Percentiles rank a stretch among this genome's conserved stretches.
Conservation (phyloP, 2,329 filamentous ascomycete genomes). For the Cucurbitaria berberidis region DNA sequence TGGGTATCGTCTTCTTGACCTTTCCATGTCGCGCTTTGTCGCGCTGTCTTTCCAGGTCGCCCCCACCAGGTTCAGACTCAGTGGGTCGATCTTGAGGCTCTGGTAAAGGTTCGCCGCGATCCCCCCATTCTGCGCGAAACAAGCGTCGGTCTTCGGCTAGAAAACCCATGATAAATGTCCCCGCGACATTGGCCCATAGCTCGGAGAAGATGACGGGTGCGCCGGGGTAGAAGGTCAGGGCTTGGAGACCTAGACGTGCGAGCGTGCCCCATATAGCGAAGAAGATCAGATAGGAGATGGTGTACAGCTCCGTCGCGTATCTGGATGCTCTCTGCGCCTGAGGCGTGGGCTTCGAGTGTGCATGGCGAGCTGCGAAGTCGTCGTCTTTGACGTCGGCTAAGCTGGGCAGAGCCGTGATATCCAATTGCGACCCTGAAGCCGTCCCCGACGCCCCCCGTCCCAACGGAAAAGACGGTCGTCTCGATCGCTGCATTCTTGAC, state of each 20-base stretch:
- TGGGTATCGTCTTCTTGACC: conserved; percentile 82
- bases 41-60: conserved; percentile 57
- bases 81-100: conserved; percentile 16
- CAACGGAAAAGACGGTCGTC: conserved; percentile 10
- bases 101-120: conserved; percentile 31
- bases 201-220: conserved; percentile 76
- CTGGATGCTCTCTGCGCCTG: conserved; percentile 27
- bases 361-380: conserved; percentile 14
- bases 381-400: conserved; percentile 17
- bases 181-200: conserved; percentile 87
- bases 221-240: conserved; percentile 78
- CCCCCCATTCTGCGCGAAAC: conserved; percentile 72
- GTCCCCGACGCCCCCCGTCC: conserved; percentile 4
- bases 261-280: conserved; percentile 87
- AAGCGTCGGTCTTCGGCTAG: conserved; percentile 77
- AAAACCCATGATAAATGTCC: conserved; percentile 84
- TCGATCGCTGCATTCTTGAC: conserved; percentile 15
- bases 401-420: conserved; percentile 39
- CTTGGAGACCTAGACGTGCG: conserved; percentile 79
- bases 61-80: conserved; percentile 17
- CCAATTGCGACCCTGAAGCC: conserved; percentile 23
- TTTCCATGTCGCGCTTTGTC: conserved; percentile 52
- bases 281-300: conserved; percentile 79
- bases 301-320: conserved; percentile 59
- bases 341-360: conserved; percentile 16